Base-by-base conservation (phyloP, 1,284 basidiomycete genomes). In the Austroboletus niveus region DNA sequence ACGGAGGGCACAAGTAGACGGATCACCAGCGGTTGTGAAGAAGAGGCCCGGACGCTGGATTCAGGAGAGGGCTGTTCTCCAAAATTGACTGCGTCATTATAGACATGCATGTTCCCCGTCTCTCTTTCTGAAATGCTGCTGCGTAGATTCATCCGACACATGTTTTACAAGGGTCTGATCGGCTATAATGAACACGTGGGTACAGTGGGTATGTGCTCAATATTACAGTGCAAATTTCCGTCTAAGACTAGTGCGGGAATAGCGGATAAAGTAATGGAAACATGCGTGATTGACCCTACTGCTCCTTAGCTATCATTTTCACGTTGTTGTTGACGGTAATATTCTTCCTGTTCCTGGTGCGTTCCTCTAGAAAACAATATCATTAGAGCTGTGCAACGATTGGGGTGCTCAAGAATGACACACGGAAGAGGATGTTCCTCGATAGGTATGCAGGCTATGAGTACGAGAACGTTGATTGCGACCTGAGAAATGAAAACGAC, bases 401-500 rank as follows among this genome's bases (percentile, higher is more conserved):
- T 31, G 52, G 57, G 56, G 51, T 51, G 47, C 51, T 47, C 41
- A 36, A 40, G 27, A 45, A 55, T 40, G 44, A 75, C 86, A 69
- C 67, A 89, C 85, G 88, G 85, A 57, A 89, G 65, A 31, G 77
- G 71, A 61, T 84, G 85, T 64, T 92, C 89, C 71, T 89, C 81
- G 49, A 92, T 90, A 5, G 87, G 84, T 55, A 90, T 57, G 62
- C 81, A 85, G 30, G 73, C 76, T 70, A 74, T 69, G 63, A 91
- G 79, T 38, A 79, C 78, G 48, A 88, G 61, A 62, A 89, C 61
- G 57, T 84, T 84, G 58, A 84, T 70, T 29, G 77, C 86, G 55
- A 79, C 76, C 64, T 84, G 87, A 61, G 84, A 86, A 54, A 93
- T 81, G 74, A 98, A 99, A 49, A 96, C 93, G 58, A 85, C 82